These are phyloP conservation scores for Durusdinium trenchii DNA, from an alignment of 73 alveolate species.

Conservation along the genomic window DNA sequence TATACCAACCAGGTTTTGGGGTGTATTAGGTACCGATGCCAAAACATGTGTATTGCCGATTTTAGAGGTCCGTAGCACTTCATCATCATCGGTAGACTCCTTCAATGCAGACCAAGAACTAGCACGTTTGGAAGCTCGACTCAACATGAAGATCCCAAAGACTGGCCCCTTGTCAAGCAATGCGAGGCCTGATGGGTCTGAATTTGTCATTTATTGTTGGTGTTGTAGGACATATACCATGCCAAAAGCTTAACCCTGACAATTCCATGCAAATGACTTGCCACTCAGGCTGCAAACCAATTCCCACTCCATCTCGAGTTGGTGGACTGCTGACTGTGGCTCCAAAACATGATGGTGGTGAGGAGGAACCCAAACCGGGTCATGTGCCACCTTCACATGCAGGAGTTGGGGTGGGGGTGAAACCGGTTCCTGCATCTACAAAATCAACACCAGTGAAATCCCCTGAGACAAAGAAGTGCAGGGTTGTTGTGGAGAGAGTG, in stretches of 20 bases:
- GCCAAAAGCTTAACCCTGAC: background rate
- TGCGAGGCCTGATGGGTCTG: background rate
- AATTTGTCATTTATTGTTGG: background rate
- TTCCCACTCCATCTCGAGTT: background rate
- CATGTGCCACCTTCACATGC: background rate
- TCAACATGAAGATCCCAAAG: background rate
- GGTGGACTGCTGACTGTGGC: background rate
- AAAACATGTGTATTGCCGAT: background rate
- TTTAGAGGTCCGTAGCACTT: background rate
- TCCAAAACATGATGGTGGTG: background rate
- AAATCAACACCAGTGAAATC: background rate
- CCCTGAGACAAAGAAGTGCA: background rate
- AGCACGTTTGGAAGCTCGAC: background rate
- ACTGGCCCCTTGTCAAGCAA: background rate
- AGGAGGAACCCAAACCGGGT: background rate
- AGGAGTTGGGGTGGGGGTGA: background rate
- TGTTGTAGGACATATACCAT: background rate
- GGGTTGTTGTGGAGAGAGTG: background rate
- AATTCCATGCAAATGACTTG: too few relatives aligned
- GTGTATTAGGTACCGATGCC: too few relatives aligned
- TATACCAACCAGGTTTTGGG: background rate
- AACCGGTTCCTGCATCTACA: background rate
- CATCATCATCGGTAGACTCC: background rate
- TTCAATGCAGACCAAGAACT: background rate
- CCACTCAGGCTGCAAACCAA: background rate